Base-by-base conservation (phyloP, 2,329 filamentous ascomycete species). In the Epichloe brachyelytri region DNA sequence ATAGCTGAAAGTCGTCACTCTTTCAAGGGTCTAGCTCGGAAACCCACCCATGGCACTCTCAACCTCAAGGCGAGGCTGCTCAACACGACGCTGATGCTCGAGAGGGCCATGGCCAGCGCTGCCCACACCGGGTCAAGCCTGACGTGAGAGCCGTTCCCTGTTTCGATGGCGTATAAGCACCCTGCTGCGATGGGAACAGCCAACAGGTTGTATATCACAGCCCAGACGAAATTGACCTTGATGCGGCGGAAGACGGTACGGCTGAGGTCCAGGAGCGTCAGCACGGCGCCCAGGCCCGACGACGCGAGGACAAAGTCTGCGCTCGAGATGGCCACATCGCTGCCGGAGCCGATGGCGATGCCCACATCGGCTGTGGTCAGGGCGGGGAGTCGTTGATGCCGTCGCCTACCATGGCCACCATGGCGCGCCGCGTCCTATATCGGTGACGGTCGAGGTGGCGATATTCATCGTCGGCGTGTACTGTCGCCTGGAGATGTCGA, bases 31-130 rank as follows among this genome's bases (percentile, higher is more conserved):
- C 43, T 44, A 41, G 54, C 53, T 52, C 70, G 63, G 58, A 74
- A 78, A 2, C 74, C 73, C 10, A 76, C 37, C 20, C 66, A 59
- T 8, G 71, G 69, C 11, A 75, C 52, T 46, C 63, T 56, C 50
- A 65, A 75, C 63, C 83, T 78, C 69, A 96, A 67, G 47, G 82
- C 74, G 60, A 95, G 68, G 69, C 86, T 91, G 64, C 88, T 95
- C 62, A 80, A 69, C 48, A 96, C 85, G 44, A 97, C 90, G 61
- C 86, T 93, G 57, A 96, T 83, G 65, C 86, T 91, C 67, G 89
- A 95, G 65, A 90, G 67, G 26, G 91, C 91, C 91, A 96, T 97
- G 1, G 90, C 90, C 63, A 95, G 68, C 57, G 83, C 85, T 5
- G 90, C 91, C 90, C 90, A 96, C 1, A 86, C 86, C 0, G 86